A percentile compares a stretch with the other conserved stretches of the same genome.
Conservation (phyloP, 495 filamentous ascomycete species). For the Oidiodendron maius region DNA sequence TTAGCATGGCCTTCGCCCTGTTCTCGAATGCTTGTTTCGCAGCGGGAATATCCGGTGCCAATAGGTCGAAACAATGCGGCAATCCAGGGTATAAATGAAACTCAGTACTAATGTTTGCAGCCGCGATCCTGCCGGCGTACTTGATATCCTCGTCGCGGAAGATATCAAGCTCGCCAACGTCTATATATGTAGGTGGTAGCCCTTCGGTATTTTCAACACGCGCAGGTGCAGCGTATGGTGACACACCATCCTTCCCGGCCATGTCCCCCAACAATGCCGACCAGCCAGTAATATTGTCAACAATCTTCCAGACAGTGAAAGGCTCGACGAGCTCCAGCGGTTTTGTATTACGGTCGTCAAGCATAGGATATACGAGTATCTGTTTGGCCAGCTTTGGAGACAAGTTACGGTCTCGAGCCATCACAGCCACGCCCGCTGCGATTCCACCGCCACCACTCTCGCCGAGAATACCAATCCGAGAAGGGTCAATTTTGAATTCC, state of each 20-base stretch:
- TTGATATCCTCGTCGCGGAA: neutral
- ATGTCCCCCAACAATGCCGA: neutral
- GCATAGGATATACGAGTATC: conserved; percentile 34
- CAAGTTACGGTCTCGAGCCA: conserved; percentile 27
- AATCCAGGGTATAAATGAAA: neutral
- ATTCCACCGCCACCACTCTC: conserved; percentile 35
- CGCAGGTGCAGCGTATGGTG: neutral
- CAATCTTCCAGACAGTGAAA: neutral
- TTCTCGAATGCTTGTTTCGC: neutral
- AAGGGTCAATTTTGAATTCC: conserved; percentile 29
- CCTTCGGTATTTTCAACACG: neutral
- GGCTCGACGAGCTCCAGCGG: neutral
- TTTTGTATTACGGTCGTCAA: conserved; percentile 30
- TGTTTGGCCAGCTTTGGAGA: conserved; percentile 24
- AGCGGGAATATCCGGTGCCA: neutral
- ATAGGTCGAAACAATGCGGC: neutral
- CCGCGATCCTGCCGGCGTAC: neutral
- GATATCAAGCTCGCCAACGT: neutral
- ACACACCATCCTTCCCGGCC: neutral
- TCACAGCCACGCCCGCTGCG: conserved; percentile 26
- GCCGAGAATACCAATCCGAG: conserved; percentile 30
- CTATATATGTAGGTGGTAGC: neutral
- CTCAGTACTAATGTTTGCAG: neutral
- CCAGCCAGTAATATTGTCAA: neutral
- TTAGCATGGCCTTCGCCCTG: neutral